These are phyloP conservation scores for Penicillium sclerotiorum DNA, from an alignment of 2,329 filamentous ascomycete species.

Conservation along the genomic window DNA sequence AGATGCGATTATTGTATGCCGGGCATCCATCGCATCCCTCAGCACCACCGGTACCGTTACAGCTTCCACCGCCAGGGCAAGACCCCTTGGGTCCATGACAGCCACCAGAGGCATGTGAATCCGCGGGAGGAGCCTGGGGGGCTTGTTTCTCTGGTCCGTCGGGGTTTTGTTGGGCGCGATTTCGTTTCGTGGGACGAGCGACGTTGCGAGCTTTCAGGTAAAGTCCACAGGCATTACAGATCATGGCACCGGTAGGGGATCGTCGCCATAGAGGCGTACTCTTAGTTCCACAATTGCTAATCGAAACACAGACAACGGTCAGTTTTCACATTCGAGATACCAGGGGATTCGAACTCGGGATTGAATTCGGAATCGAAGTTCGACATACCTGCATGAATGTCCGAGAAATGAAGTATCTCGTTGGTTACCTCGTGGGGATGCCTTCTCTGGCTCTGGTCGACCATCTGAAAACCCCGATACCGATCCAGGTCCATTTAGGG, in stretches of 20 bases:
- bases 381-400: constrained; percentile 44
- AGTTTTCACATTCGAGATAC: too few relatives aligned
- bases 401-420: constrained; percentile 44
- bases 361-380: too few relatives aligned
- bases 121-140: constrained; percentile 32
- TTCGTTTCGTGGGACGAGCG: constrained; percentile 84
- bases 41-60: constrained; percentile 93
- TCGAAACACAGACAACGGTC: too few relatives aligned
- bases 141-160: constrained; percentile 27
- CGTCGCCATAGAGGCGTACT: constrained; percentile 92
- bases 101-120: constrained; percentile 32
- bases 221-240: constrained; percentile 95
- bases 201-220: constrained; percentile 94
- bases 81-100: constrained; percentile 67
- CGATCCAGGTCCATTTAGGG: constrained; percentile 20
- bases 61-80: constrained; percentile 90
- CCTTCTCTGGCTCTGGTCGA: constrained; percentile 22
- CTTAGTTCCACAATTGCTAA: constrained; percentile 93
- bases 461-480: constrained; percentile 20
- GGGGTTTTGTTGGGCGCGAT: constrained; percentile 60
- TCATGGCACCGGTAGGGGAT: constrained; percentile 88
- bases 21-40: constrained; percentile 95
- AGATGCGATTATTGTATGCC: constrained; percentile 94
- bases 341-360: too few relatives aligned
- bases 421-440: constrained; percentile 39